Conservation (phyloP, 1,139 yeast species). For the Lipomyces yarrowii region DNA sequence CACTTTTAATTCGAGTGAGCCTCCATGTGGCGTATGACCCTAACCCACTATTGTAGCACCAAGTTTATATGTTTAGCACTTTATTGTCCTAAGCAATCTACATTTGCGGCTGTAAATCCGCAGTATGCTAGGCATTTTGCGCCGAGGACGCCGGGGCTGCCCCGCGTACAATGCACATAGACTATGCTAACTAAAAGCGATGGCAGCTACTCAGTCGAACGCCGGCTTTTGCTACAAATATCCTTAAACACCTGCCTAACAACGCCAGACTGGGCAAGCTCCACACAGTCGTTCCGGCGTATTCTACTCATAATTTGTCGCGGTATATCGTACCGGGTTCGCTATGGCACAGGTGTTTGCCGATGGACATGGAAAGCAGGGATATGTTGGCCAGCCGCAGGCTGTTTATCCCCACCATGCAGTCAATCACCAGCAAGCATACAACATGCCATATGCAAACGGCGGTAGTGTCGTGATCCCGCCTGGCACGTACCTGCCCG, state of each 20-base stretch:
- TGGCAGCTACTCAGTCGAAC: not conserved
- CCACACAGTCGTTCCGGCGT: not conserved
- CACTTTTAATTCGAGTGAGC: too few relatives aligned
- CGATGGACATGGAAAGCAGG: conserved; percentile 1
- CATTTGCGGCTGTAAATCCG: not conserved
- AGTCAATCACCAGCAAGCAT: not conserved
- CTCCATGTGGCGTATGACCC: not conserved
- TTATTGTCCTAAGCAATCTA: too few relatives aligned
- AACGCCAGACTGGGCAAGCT: not conserved
- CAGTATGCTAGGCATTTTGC: not conserved
- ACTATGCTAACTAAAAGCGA: not conserved
- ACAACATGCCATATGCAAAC: not conserved
- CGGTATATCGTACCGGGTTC: not conserved
- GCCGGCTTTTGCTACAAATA: not conserved
- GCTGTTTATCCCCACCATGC: conserved; percentile 1
- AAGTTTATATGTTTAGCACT: too few relatives aligned
- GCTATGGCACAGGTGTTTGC: conserved; percentile 21
- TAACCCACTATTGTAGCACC: not conserved
- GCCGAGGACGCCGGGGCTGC: not conserved
- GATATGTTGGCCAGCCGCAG: conserved; percentile 1
- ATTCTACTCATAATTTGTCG: not conserved
- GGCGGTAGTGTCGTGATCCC: conserved; percentile 29
- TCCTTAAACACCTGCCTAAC: not conserved
- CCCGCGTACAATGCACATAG: not conserved
- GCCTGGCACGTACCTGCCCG: conserved; percentile 61